Percentiles rank a stretch among this genome's conserved stretches.
Evolutionary conservation across 2,329 filamentous ascomycete genomes (phyloP).

Genomic region (Fusarium chuoi): DNA sequence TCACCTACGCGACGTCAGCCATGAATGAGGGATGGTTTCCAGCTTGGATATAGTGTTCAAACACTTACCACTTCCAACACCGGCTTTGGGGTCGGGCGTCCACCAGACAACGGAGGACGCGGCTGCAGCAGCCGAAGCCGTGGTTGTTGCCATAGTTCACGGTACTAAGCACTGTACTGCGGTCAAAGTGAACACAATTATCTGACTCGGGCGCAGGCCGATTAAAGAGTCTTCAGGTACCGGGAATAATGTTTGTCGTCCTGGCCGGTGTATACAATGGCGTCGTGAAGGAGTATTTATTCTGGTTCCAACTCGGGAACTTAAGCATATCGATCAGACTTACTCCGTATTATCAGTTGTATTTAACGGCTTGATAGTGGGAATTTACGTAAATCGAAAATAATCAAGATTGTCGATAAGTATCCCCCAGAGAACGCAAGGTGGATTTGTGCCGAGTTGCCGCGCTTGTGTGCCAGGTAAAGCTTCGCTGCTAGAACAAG

Average conservation of each 20-base stretch:
- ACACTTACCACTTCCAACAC: background rate
- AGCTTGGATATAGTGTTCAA: too few species aligned
- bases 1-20: background rate
- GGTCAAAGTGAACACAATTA: too few species aligned
- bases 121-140: background rate
- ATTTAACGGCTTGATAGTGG: too few species aligned
- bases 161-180: too few species aligned
- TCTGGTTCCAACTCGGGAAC: too few species aligned
- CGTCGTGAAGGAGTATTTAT: background rate
- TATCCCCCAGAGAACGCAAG: too few species aligned
- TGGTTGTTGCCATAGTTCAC: background rate
- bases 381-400: background rate
- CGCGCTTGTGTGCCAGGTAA: background rate
- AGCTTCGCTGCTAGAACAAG: background rate
- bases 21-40: background rate
- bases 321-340: too few species aligned
- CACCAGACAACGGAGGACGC: background rate
- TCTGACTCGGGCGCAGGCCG: too few species aligned
- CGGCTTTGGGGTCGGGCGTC: background rate
- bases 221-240: background rate
- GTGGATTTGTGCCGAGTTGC: background rate
- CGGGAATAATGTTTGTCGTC: background rate
- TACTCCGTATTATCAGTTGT: too few species aligned
- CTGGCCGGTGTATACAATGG: rapidly evolving
- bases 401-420: background rate